Conservation (phyloP, 805 yeast genomes). For the Candida broadrunensis region DNA sequence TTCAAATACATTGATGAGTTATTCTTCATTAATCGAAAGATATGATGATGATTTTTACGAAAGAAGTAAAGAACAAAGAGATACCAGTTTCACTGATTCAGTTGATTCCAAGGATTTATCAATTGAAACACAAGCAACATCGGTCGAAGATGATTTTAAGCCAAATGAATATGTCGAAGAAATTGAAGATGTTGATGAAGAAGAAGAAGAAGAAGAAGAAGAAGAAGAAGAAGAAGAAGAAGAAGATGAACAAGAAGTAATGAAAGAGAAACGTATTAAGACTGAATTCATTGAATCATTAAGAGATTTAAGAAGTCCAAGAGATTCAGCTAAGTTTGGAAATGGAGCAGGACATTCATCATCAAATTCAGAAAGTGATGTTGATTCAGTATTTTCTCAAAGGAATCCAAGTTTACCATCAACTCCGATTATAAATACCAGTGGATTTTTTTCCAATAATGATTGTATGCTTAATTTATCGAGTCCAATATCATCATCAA, state of each 20-base stretch:
- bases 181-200: not conserved
- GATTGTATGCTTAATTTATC: not conserved
- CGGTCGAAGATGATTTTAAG: not conserved
- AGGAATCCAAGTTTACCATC: not conserved
- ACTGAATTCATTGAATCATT: conserved; percentile 6
- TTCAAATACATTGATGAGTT: conserved; percentile 20
- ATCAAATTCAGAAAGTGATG: not conserved
- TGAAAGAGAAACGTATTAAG: not conserved
- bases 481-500: not conserved
- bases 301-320: conserved; percentile 7
- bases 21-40: conserved; percentile 25
- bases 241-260: not conserved
- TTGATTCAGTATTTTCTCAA: not conserved
- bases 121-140: not conserved
- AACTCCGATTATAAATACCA: conserved; percentile 1
- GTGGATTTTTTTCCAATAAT: not conserved
- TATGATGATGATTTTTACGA: conserved; percentile 18
- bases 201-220: not conserved
- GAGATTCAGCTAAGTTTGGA: not conserved
- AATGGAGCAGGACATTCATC: not conserved
- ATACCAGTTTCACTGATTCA: not conserved
- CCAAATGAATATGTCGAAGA: not conserved
- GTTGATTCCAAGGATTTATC: conserved; percentile 1
- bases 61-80: not conserved
- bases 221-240: conserved; percentile 2